A percentile compares a stretch with the other conserved stretches of the same genome.
These are phyloP conservation scores for Skeletonema menzelii DNA, from an alignment of 108 stramenopile genomes.

Conservation along the genomic window DNA sequence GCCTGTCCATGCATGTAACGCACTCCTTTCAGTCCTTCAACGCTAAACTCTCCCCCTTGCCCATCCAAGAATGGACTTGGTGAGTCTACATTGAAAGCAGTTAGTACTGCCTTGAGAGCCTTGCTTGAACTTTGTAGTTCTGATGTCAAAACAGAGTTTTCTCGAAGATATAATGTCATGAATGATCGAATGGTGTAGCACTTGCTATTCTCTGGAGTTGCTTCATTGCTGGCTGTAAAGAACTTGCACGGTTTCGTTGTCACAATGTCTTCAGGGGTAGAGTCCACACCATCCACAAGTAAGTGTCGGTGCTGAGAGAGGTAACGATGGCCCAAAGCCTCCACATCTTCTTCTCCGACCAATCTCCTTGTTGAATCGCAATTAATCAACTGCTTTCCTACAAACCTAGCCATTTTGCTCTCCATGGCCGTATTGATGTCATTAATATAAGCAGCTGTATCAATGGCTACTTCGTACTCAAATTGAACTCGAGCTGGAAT, in stretches of 20 bases:
- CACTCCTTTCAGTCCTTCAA: slow-evolving; percentile 23
- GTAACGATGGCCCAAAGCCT: neutral
- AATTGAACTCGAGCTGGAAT: slow-evolving; percentile 14
- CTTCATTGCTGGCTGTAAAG: neutral
- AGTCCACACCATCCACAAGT: slow-evolving; percentile 16
- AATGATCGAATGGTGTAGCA: slow-evolving; percentile 21
- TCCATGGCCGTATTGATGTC: slow-evolving; percentile 8
- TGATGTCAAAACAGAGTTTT: slow-evolving; percentile 7
- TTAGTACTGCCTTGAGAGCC: slow-evolving; percentile 26
- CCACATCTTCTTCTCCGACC: neutral
- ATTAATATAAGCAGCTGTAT: neutral
- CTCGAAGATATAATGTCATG: slow-evolving; percentile 42
- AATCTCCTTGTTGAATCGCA: neutral
- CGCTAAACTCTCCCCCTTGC: slow-evolving; percentile 2
- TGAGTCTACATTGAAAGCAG: slow-evolving; percentile 16
- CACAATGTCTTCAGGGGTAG: slow-evolving; percentile 3
- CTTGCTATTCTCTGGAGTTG: neutral
- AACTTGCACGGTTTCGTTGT: slow-evolving; percentile 11
- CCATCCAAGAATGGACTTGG: slow-evolving; percentile 23
- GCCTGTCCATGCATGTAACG: slow-evolving; percentile 19
- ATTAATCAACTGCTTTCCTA: slow-evolving; percentile 14
- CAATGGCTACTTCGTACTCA: slow-evolving; percentile 18
- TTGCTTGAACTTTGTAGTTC: slow-evolving; percentile 15
- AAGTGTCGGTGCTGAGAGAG: slow-evolving; percentile 2
- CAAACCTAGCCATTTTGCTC: slow-evolving; percentile 4